Evolutionary conservation across 805 yeast genomes (phyloP), one percentile per base, ranked within the genome.

Genomic region (Pichia ethanolica): DNA sequence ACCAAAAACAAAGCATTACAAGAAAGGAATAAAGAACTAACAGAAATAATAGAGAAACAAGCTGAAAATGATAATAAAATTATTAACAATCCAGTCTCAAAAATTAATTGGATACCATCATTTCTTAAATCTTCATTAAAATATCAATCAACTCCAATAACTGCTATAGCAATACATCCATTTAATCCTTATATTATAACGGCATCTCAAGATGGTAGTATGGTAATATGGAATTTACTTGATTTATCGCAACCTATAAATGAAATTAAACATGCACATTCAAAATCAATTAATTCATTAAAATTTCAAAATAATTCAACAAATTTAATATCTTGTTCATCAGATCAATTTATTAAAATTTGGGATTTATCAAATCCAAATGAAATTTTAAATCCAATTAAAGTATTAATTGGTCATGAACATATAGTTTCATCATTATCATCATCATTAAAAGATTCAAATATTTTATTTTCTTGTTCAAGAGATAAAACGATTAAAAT

Each of bases 401-500:
- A 88, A 36, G 80, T 89, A 0, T 66, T 90, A 26, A 68, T 81
- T 0, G 97, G 97, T 11, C 98, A 90, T 66, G 95, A 89, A 52
- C 96, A 90, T 62, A 79, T 93, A 1, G 81, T 90, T 0, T 86
- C 95, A 0, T 68, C 78, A 0, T 70, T 87, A 7, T 67, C 70
- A 12, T 82, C 85, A 60, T 73, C 79, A 20, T 65, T 60, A 4
- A 59, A 70, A 5, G 68, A 74, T 35, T 76, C 81, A 3, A 66
- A 68, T 30, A 71, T 71, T 13, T 60, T 83, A 14, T 77, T 82
- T 47, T 77, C 84, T 11, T 79, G 81, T 33, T 82, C 89, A 1
- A 69, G 90, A 50, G 91, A 85, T 59, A 71, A 70, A 7, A 61
- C 82, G 1, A 73, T 83, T 7, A 81, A 75, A 56, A 58, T 79